Percentiles rank a stretch among this genome's conserved stretches.
phyloP scores from a whole-genome alignment of 75 land plant species.

The Pinus taeda region DNA sequence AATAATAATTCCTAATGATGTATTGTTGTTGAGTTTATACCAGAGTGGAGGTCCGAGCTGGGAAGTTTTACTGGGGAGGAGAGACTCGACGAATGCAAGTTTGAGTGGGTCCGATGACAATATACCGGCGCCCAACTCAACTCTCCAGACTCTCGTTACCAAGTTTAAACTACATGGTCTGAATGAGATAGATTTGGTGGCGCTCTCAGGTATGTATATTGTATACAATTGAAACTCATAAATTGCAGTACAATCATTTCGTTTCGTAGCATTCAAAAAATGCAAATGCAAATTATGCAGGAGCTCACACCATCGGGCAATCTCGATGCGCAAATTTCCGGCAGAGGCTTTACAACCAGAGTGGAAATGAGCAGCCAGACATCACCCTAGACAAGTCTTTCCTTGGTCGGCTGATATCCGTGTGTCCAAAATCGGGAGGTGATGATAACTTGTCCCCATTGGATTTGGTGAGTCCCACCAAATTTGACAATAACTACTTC shows the following conservation, averaged over 20 bases:
- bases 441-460: slow-evolving; percentile 55
- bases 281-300: slow-evolving; percentile 18
- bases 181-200: slow-evolving; percentile 58
- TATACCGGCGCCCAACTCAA: slow-evolving; percentile 69
- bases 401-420: slow-evolving; percentile 21
- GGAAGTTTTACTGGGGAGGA: slow-evolving; percentile 78
- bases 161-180: slow-evolving; percentile 63
- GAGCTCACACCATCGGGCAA: slow-evolving; percentile 77
- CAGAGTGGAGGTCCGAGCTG: slow-evolving; percentile 67
- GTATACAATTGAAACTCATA: too few relatives aligned
- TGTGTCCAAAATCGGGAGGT: slow-evolving; percentile 64
- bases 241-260: too few relatives aligned
- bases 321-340: slow-evolving; percentile 68
- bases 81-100: slow-evolving; percentile 59
- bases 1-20: background rate
- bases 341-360: slow-evolving; percentile 70
- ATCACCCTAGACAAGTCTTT: slow-evolving; percentile 32
- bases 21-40: too few relatives aligned
- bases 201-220: slow-evolving; percentile 54
- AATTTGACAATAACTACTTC: slow-evolving; percentile 83
- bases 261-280: too few relatives aligned
- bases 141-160: slow-evolving; percentile 65
- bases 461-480: slow-evolving; percentile 42
- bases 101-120: slow-evolving; percentile 42
- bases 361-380: slow-evolving; percentile 60